phyloP scores from a whole-genome alignment of 2,329 filamentous ascomycete genomes.

The Claviceps paspali region DNA sequence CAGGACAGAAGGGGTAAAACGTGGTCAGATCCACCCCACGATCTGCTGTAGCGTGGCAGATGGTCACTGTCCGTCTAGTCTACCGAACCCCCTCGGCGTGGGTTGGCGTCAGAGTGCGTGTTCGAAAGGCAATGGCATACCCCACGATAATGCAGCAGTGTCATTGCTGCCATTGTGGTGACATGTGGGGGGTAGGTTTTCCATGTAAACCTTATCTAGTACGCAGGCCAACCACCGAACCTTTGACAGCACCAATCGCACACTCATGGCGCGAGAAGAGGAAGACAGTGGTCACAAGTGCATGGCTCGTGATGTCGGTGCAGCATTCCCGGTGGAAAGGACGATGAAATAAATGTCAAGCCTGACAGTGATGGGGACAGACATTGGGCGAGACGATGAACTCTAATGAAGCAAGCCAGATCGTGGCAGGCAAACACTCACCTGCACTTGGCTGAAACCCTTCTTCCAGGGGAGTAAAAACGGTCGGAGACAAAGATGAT shows the following conservation, averaged over 20 bases:
- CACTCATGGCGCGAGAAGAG: no score
- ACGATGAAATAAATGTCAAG: no score
- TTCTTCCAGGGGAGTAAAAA: constrained; percentile 3
- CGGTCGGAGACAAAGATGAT: constrained; percentile 9
- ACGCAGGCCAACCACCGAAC: no score
- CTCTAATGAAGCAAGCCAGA: no score
- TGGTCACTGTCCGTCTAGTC: neutral
- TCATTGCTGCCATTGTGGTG: neutral
- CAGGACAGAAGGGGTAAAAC: neutral
- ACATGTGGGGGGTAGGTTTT: no score
- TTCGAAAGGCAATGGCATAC: neutral
- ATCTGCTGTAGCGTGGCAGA: constrained; percentile 1
- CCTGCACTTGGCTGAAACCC: constrained; percentile 1
- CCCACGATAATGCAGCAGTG: neutral
- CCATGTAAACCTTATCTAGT: no score
- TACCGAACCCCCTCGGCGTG: neutral
- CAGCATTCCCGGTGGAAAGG: no score
- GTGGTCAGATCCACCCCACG: constrained; percentile 7
- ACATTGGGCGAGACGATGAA: no score
- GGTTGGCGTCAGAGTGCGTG: constrained; percentile 1
- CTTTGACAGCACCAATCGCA: no score
- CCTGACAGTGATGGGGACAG: no score
- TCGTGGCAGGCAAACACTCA: neutral
- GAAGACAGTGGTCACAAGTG: no score
- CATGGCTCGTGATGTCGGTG: no score